These are phyloP conservation scores for Debaryomyces sp. DNA, from an alignment of 1,139 yeast genomes.

Conservation along the genomic window DNA sequence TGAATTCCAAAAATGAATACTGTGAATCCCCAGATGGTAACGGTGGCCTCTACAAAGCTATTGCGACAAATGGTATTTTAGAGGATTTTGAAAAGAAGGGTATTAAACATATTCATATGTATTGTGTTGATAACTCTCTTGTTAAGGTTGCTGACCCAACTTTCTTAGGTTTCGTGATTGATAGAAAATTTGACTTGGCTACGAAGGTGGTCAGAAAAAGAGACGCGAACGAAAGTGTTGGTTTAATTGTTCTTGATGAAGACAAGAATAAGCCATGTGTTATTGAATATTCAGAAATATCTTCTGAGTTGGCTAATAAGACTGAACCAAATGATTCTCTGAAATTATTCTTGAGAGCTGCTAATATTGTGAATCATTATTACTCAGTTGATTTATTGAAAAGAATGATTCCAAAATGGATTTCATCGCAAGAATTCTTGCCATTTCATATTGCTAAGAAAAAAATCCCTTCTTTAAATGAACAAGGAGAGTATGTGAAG, in stretches of 20 bases:
- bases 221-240: slow-evolving; percentile 86
- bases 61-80: slow-evolving; percentile 63
- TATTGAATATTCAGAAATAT: slow-evolving; percentile 92
- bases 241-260: slow-evolving; percentile 79
- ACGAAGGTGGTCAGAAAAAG: slow-evolving; percentile 95
- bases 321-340: slow-evolving; percentile 49
- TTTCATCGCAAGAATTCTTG: slow-evolving; percentile 59
- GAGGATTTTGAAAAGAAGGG: slow-evolving; percentile 71
- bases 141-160: slow-evolving; percentile 95
- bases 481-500: slow-evolving; percentile 50
- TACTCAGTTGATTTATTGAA: slow-evolving; percentile 76
- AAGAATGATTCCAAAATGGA: slow-evolving; percentile 69
- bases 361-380: slow-evolving; percentile 96
- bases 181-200: slow-evolving; percentile 69
- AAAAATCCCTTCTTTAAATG: slow-evolving; percentile 71
- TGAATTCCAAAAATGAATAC: slow-evolving; percentile 56
- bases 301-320: slow-evolving; percentile 69
- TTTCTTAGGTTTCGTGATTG: slow-evolving; percentile 84
- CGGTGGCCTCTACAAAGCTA: slow-evolving; percentile 93
- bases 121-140: slow-evolving; percentile 92
- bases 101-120: slow-evolving; percentile 90
- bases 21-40: slow-evolving; percentile 97
- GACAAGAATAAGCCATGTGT: slow-evolving; percentile 74
- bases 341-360: slow-evolving; percentile 81
- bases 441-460: slow-evolving; percentile 95